These are phyloP conservation scores for Aspergillus candidus DNA, from an alignment of 2,329 filamentous ascomycete genomes.

Conservation along the genomic window DNA sequence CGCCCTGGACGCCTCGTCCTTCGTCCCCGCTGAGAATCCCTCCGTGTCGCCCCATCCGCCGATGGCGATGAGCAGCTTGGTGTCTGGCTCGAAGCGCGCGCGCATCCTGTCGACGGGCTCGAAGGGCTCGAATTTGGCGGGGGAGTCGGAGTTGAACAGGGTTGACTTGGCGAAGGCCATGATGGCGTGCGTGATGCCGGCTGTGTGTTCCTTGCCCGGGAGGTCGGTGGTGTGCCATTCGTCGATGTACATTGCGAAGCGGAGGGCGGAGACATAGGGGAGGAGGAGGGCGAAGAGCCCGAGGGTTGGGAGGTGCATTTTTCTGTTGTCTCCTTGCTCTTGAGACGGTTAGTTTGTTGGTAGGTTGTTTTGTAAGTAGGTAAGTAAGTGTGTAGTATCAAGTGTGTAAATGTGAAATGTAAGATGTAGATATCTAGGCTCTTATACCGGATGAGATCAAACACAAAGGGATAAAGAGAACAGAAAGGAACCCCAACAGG, in stretches of 20 bases:
- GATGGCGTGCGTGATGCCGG: slow-evolving; percentile 50
- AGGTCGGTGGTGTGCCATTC: slow-evolving; percentile 40
- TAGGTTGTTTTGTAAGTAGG: too few species aligned
- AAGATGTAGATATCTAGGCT: too few species aligned
- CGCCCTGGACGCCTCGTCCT: slow-evolving; percentile 46
- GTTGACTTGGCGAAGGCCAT: slow-evolving; percentile 50
- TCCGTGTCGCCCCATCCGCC: slow-evolving; percentile 67
- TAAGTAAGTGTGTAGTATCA: too few species aligned
- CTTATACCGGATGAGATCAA: too few species aligned
- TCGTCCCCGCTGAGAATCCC: slow-evolving; percentile 56
- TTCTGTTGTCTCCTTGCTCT: too few species aligned
- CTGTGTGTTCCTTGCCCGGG: slow-evolving; percentile 29
- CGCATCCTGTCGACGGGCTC: slow-evolving; percentile 48
- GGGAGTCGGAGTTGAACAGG: slow-evolving; percentile 43
- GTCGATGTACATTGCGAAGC: slow-evolving; percentile 44
- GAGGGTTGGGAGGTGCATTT: too few species aligned
- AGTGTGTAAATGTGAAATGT: too few species aligned
- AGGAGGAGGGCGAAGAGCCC: slow-evolving; percentile 25
- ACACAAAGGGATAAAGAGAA: too few species aligned
- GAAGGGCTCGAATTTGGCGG: slow-evolving; percentile 48
- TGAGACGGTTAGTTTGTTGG: too few species aligned
- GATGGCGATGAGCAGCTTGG: slow-evolving; percentile 64
- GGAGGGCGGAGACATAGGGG: slow-evolving; percentile 21
- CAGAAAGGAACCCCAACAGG: too few species aligned
- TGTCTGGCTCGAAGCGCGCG: slow-evolving; percentile 47